Evolutionary conservation across 768 basidiomycete species (phyloP), one percentile per base, ranked within the genome.

Genomic region (Nidularia pulvinata): DNA sequence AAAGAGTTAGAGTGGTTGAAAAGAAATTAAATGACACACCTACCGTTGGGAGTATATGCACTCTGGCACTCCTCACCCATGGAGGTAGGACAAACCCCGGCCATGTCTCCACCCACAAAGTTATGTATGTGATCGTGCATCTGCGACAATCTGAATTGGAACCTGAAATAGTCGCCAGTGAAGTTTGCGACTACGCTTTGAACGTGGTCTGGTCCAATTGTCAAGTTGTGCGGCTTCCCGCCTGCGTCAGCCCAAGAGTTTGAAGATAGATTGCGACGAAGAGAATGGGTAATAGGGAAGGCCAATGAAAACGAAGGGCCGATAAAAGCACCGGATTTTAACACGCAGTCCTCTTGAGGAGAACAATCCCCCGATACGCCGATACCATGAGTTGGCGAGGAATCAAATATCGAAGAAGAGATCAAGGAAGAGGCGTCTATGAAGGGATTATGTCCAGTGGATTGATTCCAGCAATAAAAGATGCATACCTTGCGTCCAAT

Each of bases 101-200:
- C 50, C 55, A 58, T 33, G 39, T 58, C 57, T 7, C 57, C 57
- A 6, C 57, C 57, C 19, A 58, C 51, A 46, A 58, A 55, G 46
- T 58, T 58, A 45, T 58, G 57, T 4, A 58, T 25, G 34, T 56
- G 54, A 25, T 55, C 44, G 45, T 58, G 57, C 35, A 58, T 55
- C 33, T 48, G 25, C 14, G 55, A 50, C 55, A 58, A 33, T 7
- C 16, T 45, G 33, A 46, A 50, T 46, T 58, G 57, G 42, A 58
- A 55, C 42, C 33, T 43, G 7, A 30, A 58, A 32, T 51, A 58
- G 46, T 58, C 53, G 33, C 57, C 57, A 16, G 47, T 53, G 10
- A 46, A 19, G 33, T 45, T 33, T n/a, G 50, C 25, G 25, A 48
- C 39, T 6, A 45, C 43, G 25, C 43, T 37, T 44, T 51, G 30